Base-by-base conservation (phyloP, 176 grass and related monocot genomes). In the Stipa capillata region DNA sequence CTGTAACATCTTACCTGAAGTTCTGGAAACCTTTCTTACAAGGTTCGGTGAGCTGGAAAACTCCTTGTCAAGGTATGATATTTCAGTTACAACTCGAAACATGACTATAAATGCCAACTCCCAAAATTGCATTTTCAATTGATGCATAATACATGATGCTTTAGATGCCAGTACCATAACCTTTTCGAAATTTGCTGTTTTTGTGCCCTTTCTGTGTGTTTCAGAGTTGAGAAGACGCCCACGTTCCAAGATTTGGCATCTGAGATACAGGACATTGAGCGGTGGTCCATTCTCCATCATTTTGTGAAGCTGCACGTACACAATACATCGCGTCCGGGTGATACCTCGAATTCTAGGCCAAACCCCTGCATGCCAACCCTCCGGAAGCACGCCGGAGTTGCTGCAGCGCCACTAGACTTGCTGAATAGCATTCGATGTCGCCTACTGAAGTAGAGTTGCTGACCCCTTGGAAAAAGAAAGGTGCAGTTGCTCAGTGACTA, bases 211-310 rank as follows among this genome's bases (percentile, higher is more conserved):
- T 33, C 14, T 65, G 13, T 85, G 15, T 51, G 64, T 74, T 42
- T 36, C 58, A 86, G 84, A 0, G 28, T 31, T 56, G 58, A 80
- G 37, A 80, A 64, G 70, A 7, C 21, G 12, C 67, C 23, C 17
- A 85, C 70, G 36, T 70, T 89, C 36, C 77, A 70, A 4, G 82
- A 89, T 36, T 20, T 81, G 12, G 13, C 13, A 10, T 31, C n/a
- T 1, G 82, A 63, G 36, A 35, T 76, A 8, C 36, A 10, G 17
- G 21, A 76, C 21, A 39, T 89, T 28, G 87, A 81, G 63, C 27
- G 54, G 53, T 89, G 41, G 77, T 54, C 64, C 48, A 76, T 89
- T 47, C 11, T 69, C 28, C 21, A 81, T 76, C 87, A 13, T 31
- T 74, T 89, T 61, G 44, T 79, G 7, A 89, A 24, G 53, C 29